Percentiles rank a stretch among this genome's conserved stretches.
phyloP scores from a whole-genome alignment of 257 asterid genomes.

The Solanum commersonii region DNA sequence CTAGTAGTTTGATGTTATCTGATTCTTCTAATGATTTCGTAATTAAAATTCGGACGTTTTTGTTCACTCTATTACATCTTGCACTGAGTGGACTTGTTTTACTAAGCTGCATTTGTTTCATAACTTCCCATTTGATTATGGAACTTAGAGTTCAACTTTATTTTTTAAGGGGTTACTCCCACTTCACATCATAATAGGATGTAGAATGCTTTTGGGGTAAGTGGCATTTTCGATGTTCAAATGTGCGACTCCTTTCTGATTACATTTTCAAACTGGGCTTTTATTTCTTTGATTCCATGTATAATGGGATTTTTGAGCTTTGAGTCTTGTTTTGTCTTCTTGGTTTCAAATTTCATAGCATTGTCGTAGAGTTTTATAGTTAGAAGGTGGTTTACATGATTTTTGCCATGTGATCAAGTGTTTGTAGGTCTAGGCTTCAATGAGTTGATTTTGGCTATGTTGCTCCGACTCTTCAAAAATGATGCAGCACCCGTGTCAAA shows the following conservation, averaged over 20 bases:
- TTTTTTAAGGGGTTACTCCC: not conserved
- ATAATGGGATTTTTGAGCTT: not conserved
- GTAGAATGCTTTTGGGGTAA: not conserved
- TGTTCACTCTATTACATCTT: not conserved
- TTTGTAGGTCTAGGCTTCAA: not conserved
- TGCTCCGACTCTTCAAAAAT: not conserved
- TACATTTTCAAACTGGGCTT: not conserved
- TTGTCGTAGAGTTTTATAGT: not conserved
- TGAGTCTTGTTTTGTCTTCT: not conserved
- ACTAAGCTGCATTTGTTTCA: not conserved
- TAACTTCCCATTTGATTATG: not conserved
- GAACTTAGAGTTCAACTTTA: not conserved
- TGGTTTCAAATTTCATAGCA: not conserved
- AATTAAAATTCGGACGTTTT: not conserved
- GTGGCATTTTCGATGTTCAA: not conserved
- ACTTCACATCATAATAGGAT: not conserved
- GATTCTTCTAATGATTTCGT: not conserved
- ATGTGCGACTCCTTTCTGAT: not conserved
- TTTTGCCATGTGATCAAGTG: not conserved
- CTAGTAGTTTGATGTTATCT: not conserved
- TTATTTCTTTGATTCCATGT: not conserved
- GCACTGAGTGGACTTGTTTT: not conserved
- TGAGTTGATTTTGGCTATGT: not conserved
- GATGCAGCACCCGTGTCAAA: not conserved
- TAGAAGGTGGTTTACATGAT: not conserved